A percentile compares a stretch with the other conserved stretches of the same genome.
These are phyloP conservation scores for Alternaria dauci DNA, from an alignment of 2,329 filamentous ascomycete species.

Conservation along the genomic window DNA sequence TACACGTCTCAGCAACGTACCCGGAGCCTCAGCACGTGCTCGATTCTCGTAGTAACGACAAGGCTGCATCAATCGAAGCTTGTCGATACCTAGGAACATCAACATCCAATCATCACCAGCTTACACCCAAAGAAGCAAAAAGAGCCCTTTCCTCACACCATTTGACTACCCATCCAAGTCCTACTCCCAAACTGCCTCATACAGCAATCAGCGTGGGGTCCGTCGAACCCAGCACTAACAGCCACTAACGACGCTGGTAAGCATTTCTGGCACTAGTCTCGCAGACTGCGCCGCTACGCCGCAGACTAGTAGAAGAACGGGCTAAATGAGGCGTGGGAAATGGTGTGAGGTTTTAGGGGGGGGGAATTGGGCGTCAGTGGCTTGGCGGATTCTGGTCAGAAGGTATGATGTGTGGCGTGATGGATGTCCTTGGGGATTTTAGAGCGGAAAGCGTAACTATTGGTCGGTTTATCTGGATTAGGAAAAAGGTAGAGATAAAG, in stretches of 20 bases:
- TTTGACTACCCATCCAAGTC: neutral
- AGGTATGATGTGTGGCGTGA: neutral
- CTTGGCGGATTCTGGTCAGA: neutral
- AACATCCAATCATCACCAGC: neutral
- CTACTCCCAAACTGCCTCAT: neutral
- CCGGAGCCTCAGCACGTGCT: neutral
- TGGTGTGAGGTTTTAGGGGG: neutral
- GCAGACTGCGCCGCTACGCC: slow-evolving; percentile 4
- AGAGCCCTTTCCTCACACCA: neutral
- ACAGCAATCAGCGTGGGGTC: slow-evolving; percentile 3
- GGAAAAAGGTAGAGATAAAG: neutral
- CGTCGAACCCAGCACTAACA: slow-evolving; percentile 6
- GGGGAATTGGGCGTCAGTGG: neutral
- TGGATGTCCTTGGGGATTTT: too few species aligned
- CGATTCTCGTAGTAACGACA: neutral
- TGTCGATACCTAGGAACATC: neutral
- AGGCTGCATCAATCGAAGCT: neutral
- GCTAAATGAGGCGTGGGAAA: neutral
- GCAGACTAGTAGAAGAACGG: neutral
- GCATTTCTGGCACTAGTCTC: slow-evolving; percentile 2
- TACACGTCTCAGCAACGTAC: too few species aligned
- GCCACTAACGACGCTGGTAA: slow-evolving; percentile 7
- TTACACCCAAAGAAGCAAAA: neutral
- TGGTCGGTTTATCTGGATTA: neutral
- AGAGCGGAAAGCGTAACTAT: neutral